Evolutionary conservation across 2,329 filamentous ascomycete species (phyloP), one percentile per base, ranked within the genome.

Genomic region (Aquanectria penicillioides): DNA sequence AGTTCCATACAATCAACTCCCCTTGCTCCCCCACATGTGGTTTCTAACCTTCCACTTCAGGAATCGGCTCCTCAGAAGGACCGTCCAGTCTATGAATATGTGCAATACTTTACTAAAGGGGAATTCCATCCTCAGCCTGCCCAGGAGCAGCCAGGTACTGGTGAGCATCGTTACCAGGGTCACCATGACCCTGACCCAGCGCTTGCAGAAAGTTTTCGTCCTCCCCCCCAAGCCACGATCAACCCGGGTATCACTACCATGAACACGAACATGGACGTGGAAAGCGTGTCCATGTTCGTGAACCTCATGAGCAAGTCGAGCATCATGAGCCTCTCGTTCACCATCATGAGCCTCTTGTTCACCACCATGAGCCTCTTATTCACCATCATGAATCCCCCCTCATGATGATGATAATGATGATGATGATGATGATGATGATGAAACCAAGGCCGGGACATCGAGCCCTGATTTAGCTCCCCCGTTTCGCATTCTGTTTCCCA

Each of bases 31-130:
- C 17, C n/a, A n/a, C n/a, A n/a, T n/a, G 3, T 20, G 6, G 15
- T 31, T 40, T 17, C 58, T 69, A 33, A 71, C 44, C 13, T 31
- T 5, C 12, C 15, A 22, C 31, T 20, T 3, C 18, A 71, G 68
- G 68, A 71, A 60, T 53, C 58, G 28, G 31, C 56, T 33, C 34
- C 57, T 4, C 41, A 54, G 44, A 52, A 56, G 23, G 15, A 23
- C 20, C 57, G 59, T 40, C 53, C 64, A 38, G 34, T 62, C 44
- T 62, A 78, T 3, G 73, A 77, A 48, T 69, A 84, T 22, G 75
- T 85, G 10, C 81, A 81, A 66, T 84, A 83, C 64, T 80, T 83
- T 56, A 84, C 83, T 22, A 83, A 81, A 64, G 83, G 83, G 61
- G 83, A 86, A 76, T 85, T 62, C 77, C 78, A 54, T 26, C 69